Percentiles rank a stretch among this genome's conserved stretches.
phyloP scores from a whole-genome alignment of 2,329 filamentous ascomycete genomes.

The Calycina herbarum region DNA sequence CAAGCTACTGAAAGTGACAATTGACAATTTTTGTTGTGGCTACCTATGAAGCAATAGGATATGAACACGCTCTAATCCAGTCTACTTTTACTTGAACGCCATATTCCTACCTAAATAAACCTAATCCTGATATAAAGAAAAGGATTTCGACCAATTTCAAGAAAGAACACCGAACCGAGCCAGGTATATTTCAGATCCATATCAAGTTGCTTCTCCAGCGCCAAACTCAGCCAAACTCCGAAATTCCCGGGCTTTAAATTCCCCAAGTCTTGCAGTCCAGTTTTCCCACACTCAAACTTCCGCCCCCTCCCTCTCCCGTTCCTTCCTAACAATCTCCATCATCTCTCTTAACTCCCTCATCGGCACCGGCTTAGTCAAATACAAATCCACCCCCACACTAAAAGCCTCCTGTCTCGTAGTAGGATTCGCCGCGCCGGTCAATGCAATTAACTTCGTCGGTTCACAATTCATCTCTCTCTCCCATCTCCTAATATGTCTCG shows the following conservation, averaged over 20 bases:
- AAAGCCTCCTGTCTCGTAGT: slow-evolving; percentile 51
- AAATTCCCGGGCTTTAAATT: not conserved
- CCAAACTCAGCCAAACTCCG: not conserved
- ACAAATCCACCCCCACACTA: slow-evolving; percentile 53
- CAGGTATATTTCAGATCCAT: slow-evolving; percentile 1
- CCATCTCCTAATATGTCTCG: slow-evolving; percentile 48
- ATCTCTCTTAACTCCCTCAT: slow-evolving; percentile 35
- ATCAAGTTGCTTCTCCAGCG: not conserved
- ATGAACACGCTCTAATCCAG: no score
- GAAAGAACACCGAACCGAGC: not conserved
- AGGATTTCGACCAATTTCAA: not conserved
- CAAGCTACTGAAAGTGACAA: no score
- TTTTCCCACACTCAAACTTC: not conserved
- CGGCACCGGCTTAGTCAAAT: slow-evolving; percentile 53
- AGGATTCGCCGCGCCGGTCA: slow-evolving; percentile 53
- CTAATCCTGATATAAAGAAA: not conserved
- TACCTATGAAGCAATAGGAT: no score
- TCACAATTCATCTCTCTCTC: slow-evolving; percentile 45
- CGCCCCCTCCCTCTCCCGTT: slow-evolving; percentile 12
- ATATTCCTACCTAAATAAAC: no score
- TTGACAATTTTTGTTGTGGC: no score
- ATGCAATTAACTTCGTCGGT: slow-evolving; percentile 50
- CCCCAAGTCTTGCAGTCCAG: not conserved
- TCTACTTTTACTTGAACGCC: no score
- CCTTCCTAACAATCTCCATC: slow-evolving; percentile 34